Conservation (phyloP, 2,329 filamentous ascomycete species). For the Aspergillus cejpii region DNA sequence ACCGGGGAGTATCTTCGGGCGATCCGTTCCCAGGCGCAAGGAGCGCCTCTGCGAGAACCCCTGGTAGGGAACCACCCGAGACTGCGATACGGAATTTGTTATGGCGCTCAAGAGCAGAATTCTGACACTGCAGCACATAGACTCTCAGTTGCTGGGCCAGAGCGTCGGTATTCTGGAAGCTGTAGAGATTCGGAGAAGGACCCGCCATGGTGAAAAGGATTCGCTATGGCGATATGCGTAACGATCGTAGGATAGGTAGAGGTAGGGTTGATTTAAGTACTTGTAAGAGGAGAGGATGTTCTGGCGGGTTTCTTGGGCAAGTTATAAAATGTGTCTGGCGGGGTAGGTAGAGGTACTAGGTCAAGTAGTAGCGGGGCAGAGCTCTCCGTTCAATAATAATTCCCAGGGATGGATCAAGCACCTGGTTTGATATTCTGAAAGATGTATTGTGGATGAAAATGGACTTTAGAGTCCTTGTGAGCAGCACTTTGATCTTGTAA, state of each 20-base stretch:
- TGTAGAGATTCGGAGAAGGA: slow-evolving; percentile 60
- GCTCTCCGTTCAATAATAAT: neutral
- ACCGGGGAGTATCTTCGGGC: slow-evolving; percentile 60
- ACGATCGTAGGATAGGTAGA: neutral
- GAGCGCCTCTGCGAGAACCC: slow-evolving; percentile 77
- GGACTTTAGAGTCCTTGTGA: too few species aligned
- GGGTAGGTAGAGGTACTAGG: neutral
- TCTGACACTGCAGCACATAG: slow-evolving; percentile 78
- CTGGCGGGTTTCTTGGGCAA: slow-evolving; percentile 4
- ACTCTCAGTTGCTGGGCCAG: slow-evolving; percentile 71
- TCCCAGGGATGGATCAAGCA: neutral
- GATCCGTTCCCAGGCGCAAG: slow-evolving; percentile 51
- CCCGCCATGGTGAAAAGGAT: slow-evolving; percentile 31
- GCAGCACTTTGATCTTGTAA: too few species aligned
- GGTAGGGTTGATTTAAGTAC: too few species aligned
- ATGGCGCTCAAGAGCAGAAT: slow-evolving; percentile 71
- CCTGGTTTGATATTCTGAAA: too few species aligned
- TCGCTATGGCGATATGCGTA: slow-evolving; percentile 4
- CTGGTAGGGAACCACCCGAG: slow-evolving; percentile 87
- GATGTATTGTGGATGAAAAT: too few species aligned
- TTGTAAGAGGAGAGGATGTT: too few species aligned
- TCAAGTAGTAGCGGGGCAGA: slow-evolving; percentile 2
- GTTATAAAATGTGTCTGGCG: neutral
- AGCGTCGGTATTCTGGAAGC: slow-evolving; percentile 62
- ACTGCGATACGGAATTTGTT: slow-evolving; percentile 82